phyloP scores from a whole-genome alignment of 23 red algal species.

The Gracilaria gracilis region DNA sequence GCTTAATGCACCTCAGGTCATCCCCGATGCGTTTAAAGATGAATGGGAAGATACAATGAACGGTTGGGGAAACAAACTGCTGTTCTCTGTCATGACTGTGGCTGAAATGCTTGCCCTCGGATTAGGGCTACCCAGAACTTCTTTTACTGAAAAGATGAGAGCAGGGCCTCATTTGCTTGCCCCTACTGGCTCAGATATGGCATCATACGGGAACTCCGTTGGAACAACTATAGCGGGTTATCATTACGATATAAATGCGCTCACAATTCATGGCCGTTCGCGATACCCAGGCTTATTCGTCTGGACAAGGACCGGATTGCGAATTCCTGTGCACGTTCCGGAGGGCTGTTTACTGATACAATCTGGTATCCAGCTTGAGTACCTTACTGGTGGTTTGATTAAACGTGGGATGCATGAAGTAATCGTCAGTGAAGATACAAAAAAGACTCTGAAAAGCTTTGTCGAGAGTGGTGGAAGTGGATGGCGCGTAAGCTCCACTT shows the following conservation, averaged over 20 bases:
- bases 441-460: conserved; percentile 8
- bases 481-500: conserved; percentile 91
- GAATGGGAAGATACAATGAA: conserved; percentile 81
- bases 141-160: conserved; percentile 54
- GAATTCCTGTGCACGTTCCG: conserved; percentile 81
- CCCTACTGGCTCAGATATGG: conserved; percentile 89
- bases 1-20: conserved; percentile 81
- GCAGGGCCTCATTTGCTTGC: conserved; percentile 92
- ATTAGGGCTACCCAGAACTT: conserved; percentile 50
- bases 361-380: conserved; percentile 88
- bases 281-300: conserved; percentile 81
- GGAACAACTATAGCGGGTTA: conserved; percentile 83
- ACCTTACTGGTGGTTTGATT: conserved; percentile 84
- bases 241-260: conserved; percentile 93
- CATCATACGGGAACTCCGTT: conserved; percentile 51
- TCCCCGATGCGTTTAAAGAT: conserved; percentile 80
- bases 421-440: conserved; percentile 75
- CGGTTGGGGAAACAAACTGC: conserved; percentile 79
- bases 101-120: conserved; percentile 92
- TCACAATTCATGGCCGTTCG: conserved; percentile 91
- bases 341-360: conserved; percentile 88
- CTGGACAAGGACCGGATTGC: conserved; percentile 80
- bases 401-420: conserved; percentile 95
- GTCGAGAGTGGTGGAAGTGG: conserved; percentile 11
- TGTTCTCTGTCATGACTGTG: conserved; percentile 56